Conservation (phyloP, 1,284 basidiomycete species). For the Cutaneotrichosporon sp. region DNA sequence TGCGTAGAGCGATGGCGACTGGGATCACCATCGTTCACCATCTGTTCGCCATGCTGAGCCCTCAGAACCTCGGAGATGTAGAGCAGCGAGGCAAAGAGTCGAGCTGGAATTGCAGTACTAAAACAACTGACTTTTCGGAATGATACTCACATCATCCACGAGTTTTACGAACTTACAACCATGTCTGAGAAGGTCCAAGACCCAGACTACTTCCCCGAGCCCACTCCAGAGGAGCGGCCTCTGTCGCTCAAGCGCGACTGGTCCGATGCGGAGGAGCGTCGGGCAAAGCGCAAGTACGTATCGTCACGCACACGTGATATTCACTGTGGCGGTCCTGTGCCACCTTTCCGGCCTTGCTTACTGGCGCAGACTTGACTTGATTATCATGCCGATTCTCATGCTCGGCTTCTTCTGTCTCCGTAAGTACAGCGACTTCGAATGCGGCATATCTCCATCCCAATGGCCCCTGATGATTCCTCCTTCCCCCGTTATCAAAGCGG, state of each 20-base stretch:
- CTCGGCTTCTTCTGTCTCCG: conserved; percentile 35
- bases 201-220: conserved; percentile 5
- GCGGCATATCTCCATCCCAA: too few species aligned
- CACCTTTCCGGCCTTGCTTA: too few species aligned
- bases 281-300: conserved; percentile 25
- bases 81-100: not conserved
- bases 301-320: too few species aligned
- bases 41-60: not conserved
- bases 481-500: too few species aligned
- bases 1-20: not conserved
- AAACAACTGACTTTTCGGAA: not conserved
- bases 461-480: too few species aligned
- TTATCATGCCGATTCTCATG: conserved; percentile 32
- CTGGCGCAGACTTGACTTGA: conserved; percentile 24
- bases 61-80: too few species aligned
- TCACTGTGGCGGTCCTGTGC: too few species aligned
- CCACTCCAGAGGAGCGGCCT: not conserved
- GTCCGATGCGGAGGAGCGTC: conserved; percentile 15
- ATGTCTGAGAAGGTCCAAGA: conserved; percentile 4
- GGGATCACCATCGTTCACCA: not conserved
- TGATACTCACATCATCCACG: too few species aligned
- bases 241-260: conserved; percentile 11
- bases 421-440: conserved; percentile 4
- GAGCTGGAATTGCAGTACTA: not conserved
- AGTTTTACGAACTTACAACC: too few species aligned